These are phyloP conservation scores for Leptodontidium sp. DNA, from an alignment of 2,329 filamentous ascomycete genomes.

Conservation along the genomic window DNA sequence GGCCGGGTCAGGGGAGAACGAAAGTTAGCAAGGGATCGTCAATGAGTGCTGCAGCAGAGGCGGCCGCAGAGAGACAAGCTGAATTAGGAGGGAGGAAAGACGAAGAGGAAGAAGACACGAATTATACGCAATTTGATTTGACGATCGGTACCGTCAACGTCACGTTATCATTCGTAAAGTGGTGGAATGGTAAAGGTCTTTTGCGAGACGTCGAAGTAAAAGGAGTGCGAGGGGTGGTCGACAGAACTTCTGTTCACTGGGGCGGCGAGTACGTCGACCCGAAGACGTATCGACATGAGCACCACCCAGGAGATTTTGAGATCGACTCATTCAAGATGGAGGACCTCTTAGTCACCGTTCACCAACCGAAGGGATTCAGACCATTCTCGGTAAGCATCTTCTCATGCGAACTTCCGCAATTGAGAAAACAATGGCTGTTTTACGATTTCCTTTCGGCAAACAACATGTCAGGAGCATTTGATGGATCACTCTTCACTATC, in stretches of 20 bases:
- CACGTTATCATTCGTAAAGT: conserved; percentile 95
- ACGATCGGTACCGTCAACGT: conserved; percentile 96
- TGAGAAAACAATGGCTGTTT: conserved; percentile 96
- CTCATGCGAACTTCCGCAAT: conserved; percentile 89
- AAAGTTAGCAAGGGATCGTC: conserved; percentile 94
- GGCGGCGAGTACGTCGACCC: conserved; percentile 76
- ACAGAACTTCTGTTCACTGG: conserved; percentile 85
- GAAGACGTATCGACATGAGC: conserved; percentile 85
- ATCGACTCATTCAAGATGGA: conserved; percentile 97
- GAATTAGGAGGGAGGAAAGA: conserved; percentile 54
- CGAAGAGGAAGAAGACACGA: conserved; percentile 80
- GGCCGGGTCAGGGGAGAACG: conserved; percentile 82
- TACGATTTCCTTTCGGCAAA: conserved; percentile 97
- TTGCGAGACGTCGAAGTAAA: conserved; percentile 93
- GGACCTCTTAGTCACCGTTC: conserved; percentile 88
- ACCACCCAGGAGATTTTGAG: conserved; percentile 93
- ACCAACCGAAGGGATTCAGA: conserved; percentile 90
- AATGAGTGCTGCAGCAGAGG: conserved; percentile 81
- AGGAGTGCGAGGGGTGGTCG: conserved; percentile 90
- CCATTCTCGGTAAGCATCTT: conserved; percentile 96
- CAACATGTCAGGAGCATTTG: conserved; percentile 94
- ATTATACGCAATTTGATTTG: conserved; percentile 97
- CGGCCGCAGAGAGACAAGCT: conserved; percentile 72
- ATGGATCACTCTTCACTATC: conserved; percentile 96
- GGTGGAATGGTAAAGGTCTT: conserved; percentile 96